Evolutionary conservation across 768 basidiomycete genomes (phyloP), one percentile per base, ranked within the genome.

Genomic region (Boletus edulis): DNA sequence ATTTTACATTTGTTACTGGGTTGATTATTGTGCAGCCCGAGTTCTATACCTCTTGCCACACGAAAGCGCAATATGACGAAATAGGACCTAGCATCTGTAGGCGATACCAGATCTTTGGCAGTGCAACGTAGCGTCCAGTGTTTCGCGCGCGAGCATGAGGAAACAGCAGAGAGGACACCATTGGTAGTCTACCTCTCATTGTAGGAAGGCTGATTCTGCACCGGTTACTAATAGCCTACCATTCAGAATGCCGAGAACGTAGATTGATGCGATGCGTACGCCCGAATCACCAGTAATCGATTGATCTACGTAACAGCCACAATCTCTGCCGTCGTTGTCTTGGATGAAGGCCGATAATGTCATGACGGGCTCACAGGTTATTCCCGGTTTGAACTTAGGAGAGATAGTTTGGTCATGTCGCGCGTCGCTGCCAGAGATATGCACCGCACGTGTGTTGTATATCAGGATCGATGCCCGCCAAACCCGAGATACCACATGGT

Each of bases 1-100:
- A 18, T 27, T 44, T 38, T 24, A 20, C 20, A 32, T 39, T 29
- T 27, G 11, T 17, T 51, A 34, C 13, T 39, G 12, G 37, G 34
- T 39, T 62, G 29, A 62, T 41, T 20, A 17, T 14, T 47, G 51
- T 58, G 22, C 64, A 95, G 90, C 94, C 95, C 62, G 94, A 96
- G 64, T 98, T 98, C 72, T 95, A 95, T 75, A 86, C 86, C 7
- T 94, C 85, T 48, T 95, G 93, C 73, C 94, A 94, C 75, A 92
- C 91, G 46, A 92, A 94, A 69, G 91, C 89, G 20, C 92, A 97
- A 64, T 97, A 96, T 67, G 93, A 94, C 67, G 92, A 94, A 73
- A 81, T 94, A 51, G 93, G 92, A 15, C 93, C 93, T 14, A 91
- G 89, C 68, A 94, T 95, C 62, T 93, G 90, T 74, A 82, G 93